Evolutionary conservation across 2,329 filamentous ascomycete species (phyloP), one percentile per base, ranked within the genome.

Genomic region (Juglanconis sp.): DNA sequence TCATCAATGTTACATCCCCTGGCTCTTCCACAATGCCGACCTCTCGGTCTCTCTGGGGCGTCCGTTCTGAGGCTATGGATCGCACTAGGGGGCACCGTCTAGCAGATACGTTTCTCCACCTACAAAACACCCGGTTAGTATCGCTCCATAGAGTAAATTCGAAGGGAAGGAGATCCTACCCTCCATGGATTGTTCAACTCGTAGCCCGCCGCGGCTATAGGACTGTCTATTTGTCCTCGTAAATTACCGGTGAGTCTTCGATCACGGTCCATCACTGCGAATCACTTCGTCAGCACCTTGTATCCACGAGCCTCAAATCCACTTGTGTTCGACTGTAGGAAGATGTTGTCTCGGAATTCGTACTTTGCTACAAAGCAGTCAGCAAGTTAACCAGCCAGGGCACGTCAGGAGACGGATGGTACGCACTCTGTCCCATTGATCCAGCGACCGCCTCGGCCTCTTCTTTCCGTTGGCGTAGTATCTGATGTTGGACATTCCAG

Each of bases 131-230:
- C 66, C 67, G 59, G 60, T 65, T 46, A 61, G 55, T 50, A 9
- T 44, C 17, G 30, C 3, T 6, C 10, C n/a, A 35, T 52, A 13
- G 4, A 30, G 40, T 31, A 9, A 57, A 1, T 30, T 8, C 9
- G 9, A 13, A 11, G 30, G n/a, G 13, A 13, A 4, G 44, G n/a
- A 53, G 36, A 60, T 71, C 80, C 51, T 79, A 87, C 85, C 76
- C 78, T 86, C 85, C 85, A 87, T 36, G 81, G 80, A 68, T 87
- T 87, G 75, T 81, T 87, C 63, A 86, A 68, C 68, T 87, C 85
- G 71, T 84, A 88, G 42, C 85, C 85, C 17, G 76, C 69, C 17
- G 85, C 84, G 30, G 85, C 85, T 65, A 76, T 71, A 47, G 83
- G 72, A 32, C 75, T 76, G 69, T 86, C 83, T 59, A 76, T 79